A percentile compares a stretch with the other conserved stretches of the same genome.
Evolutionary conservation across 371 early-diverging fungal genomes (phyloP).

Genomic region (Blakeslea trispora): DNA sequence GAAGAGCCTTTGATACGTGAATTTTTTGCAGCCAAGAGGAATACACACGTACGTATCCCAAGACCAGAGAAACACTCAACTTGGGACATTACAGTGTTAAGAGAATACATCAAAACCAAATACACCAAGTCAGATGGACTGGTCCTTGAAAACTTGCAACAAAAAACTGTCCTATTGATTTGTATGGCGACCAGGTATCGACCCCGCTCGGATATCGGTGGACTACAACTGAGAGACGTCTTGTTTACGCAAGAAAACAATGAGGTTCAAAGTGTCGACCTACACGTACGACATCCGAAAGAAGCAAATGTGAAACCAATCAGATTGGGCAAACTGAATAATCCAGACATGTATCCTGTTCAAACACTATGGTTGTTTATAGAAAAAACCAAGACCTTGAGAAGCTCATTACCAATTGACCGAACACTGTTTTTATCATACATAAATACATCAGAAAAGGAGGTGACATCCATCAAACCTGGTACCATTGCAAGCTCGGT

Average conservation of each 20-base stretch:
- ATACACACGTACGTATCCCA: neutral
- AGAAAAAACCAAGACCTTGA: neutral
- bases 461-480: conserved; percentile 1
- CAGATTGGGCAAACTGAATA: neutral
- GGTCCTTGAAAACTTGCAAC: conserved; percentile 14
- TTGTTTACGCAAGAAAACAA: neutral
- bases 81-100: conserved; percentile 12
- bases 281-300: conserved; percentile 1
- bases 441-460: neutral
- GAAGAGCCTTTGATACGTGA: conserved; percentile 1
- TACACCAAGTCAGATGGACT: neutral
- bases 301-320: conserved; percentile 7
- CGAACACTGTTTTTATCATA: conserved; percentile 9
- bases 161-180: conserved; percentile 10
- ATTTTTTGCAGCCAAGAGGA: conserved; percentile 9
- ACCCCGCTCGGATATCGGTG: conserved; percentile 19
- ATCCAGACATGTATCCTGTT: conserved; percentile 1
- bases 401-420: neutral
- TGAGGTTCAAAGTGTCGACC: neutral
- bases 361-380: neutral
- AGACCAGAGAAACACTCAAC: neutral
- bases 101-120: conserved; percentile 1
- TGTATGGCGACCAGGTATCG: conserved; percentile 22
- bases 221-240: conserved; percentile 4
- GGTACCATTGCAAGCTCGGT: conserved; percentile 10